Evolutionary conservation across 441 rosid species (phyloP).

Genomic region (Syzygium syzygioides): DNA sequence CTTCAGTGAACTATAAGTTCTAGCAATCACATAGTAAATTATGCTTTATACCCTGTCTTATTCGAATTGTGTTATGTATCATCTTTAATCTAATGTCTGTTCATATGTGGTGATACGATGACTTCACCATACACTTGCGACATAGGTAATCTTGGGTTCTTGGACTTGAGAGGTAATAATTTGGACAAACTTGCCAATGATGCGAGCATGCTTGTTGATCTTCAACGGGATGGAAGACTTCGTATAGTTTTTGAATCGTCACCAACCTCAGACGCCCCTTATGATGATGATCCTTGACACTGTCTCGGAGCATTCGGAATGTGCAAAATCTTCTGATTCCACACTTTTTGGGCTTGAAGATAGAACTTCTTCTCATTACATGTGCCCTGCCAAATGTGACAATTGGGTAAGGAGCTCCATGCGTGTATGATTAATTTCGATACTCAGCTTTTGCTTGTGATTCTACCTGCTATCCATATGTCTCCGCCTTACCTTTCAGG

Average conservation of each 20-base stretch:
- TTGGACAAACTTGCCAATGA: constrained; percentile 33
- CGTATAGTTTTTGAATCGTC: constrained; percentile 43
- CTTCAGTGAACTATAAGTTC: background rate
- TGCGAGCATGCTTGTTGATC: constrained; percentile 36
- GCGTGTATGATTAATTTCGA: background rate
- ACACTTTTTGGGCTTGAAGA: background rate
- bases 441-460: background rate
- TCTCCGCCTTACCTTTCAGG: background rate
- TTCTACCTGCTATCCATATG: background rate
- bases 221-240: constrained; percentile 54
- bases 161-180: constrained; percentile 78
- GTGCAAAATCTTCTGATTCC: background rate
- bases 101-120: constrained; percentile 3
- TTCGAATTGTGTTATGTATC: background rate
- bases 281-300: constrained; percentile 67
- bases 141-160: constrained; percentile 44
- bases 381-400: background rate
- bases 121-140: background rate
- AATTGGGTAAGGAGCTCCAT: background rate
- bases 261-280: constrained; percentile 26
- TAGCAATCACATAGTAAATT: background rate
- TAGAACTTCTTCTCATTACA: background rate
- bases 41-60: background rate
- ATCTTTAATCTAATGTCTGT: constrained; percentile 1
- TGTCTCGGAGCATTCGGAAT: background rate